Conservation (phyloP, 805 yeast species). For the Phaffomyces thermotolerans region DNA sequence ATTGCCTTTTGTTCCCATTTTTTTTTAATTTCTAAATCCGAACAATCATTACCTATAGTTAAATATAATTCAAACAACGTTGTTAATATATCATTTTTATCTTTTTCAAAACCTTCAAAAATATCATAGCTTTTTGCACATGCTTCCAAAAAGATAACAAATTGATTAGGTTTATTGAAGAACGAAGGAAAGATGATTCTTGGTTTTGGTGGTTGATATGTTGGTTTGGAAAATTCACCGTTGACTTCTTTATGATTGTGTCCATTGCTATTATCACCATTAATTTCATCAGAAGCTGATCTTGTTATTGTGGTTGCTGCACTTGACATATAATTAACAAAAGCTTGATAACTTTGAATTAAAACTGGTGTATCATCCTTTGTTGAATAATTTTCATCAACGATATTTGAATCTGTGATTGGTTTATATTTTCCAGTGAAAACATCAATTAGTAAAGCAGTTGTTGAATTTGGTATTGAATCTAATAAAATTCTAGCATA, state of each 20-base stretch:
- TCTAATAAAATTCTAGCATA: conserved; percentile 62
- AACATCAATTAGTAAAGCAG: conserved; percentile 72
- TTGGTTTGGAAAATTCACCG: conserved; percentile 32
- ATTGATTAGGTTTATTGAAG: conserved; percentile 77
- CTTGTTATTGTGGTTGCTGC: conserved; percentile 21
- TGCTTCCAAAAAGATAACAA: conserved; percentile 89
- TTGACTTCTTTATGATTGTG: not conserved
- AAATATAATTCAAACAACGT: conserved; percentile 81
- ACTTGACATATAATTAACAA: conserved; percentile 46
- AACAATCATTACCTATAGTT: conserved; percentile 40
- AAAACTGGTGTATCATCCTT: conserved; percentile 18
- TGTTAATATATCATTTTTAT: conserved; percentile 63
- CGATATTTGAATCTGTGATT: conserved; percentile 12
- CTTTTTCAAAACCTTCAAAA: conserved; percentile 62
- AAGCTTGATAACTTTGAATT: conserved; percentile 49
- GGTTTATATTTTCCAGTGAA: conserved; percentile 81
- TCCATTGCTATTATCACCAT: conserved; percentile 4
- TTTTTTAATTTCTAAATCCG: conserved; percentile 28
- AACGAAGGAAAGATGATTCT: conserved; percentile 81
- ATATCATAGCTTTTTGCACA: conserved; percentile 72
- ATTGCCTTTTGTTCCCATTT: conserved; percentile 66
- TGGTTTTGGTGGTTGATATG: conserved; percentile 90
- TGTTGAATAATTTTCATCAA: conserved; percentile 10
- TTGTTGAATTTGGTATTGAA: conserved; percentile 68
- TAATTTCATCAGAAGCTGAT: conserved; percentile 5